These are phyloP conservation scores for Fraxinus latifolia DNA, from an alignment of 305 asterid genomes.

Conservation along the genomic window DNA sequence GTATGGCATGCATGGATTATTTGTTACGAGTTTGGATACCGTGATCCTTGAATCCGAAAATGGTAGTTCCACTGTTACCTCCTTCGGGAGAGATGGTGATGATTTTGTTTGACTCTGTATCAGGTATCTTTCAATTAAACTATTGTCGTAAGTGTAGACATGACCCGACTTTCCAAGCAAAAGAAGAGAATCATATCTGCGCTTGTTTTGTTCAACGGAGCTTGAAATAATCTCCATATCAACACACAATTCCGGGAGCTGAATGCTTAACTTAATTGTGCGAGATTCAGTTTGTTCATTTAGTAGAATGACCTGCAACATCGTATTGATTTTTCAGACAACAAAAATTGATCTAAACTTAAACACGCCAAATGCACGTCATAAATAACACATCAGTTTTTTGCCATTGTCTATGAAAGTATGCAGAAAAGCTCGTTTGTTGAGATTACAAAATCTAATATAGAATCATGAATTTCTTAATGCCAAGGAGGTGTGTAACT, in stretches of 20 bases:
- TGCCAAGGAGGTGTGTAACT: not conserved
- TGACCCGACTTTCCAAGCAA: constrained; percentile 73
- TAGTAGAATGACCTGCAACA: constrained; percentile 73
- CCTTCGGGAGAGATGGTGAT: constrained; percentile 80
- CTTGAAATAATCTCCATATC: constrained; percentile 66
- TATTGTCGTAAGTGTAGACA: constrained; percentile 59
- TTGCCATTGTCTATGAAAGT: not conserved
- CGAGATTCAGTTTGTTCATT: constrained; percentile 79
- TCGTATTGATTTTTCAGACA: constrained; percentile 15
- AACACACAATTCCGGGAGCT: constrained; percentile 49
- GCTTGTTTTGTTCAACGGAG: constrained; percentile 50
- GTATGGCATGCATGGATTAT: constrained; percentile 48
- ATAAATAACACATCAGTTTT: not conserved
- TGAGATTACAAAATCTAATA: not conserved
- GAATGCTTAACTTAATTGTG: constrained; percentile 66
- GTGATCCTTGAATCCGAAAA: constrained; percentile 79
- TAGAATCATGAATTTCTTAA: not conserved
- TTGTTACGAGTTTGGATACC: constrained; percentile 47
- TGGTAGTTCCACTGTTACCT: constrained; percentile 59
- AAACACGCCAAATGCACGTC: not conserved
- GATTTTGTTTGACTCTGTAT: constrained; percentile 69
- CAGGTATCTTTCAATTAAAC: constrained; percentile 66
- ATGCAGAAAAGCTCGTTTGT: not conserved
- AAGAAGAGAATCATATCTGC: constrained; percentile 48
- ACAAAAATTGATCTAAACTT: not conserved